These are phyloP conservation scores for Candida sphagnicola DNA, from an alignment of 805 yeast species.

Conservation along the genomic window DNA sequence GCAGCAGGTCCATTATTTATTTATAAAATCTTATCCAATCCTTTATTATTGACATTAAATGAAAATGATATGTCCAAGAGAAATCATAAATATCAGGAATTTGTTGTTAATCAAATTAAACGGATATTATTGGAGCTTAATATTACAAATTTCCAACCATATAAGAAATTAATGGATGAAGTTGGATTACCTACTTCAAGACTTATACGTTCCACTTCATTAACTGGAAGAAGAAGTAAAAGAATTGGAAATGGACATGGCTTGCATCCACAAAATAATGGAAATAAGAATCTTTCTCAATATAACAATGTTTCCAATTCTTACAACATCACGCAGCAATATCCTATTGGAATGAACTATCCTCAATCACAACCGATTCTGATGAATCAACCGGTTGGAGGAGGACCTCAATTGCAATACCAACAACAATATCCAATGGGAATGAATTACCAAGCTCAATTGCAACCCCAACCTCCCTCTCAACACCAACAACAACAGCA, in stretches of 20 bases:
- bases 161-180: conserved; percentile 86
- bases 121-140: conserved; percentile 57
- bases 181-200: conserved; percentile 60
- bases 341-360: not conserved
- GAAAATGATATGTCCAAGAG: conserved; percentile 37
- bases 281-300: conserved; percentile 3
- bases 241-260: conserved; percentile 8
- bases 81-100: conserved; percentile 42
- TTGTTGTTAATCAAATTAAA: conserved; percentile 59
- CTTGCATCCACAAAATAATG: conserved; percentile 4
- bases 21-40: conserved; percentile 73
- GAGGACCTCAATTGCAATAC: conserved; percentile 2
- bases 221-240: conserved; percentile 21
- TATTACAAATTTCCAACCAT: conserved; percentile 58
- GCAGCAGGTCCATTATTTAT: conserved; percentile 54
- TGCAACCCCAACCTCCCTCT: not conserved
- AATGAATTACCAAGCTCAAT: not conserved
- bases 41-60: conserved; percentile 42
- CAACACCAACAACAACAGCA: not conserved
- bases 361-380: not conserved
- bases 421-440: conserved; percentile 3
- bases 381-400: conserved; percentile 1
- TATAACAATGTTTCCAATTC: not conserved
- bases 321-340: not conserved
- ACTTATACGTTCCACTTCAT: conserved; percentile 22